A percentile compares a stretch with the other conserved stretches of the same genome.
Conservation (phyloP, 176 grass and related monocot genomes). For the Cenchrus americanus region DNA sequence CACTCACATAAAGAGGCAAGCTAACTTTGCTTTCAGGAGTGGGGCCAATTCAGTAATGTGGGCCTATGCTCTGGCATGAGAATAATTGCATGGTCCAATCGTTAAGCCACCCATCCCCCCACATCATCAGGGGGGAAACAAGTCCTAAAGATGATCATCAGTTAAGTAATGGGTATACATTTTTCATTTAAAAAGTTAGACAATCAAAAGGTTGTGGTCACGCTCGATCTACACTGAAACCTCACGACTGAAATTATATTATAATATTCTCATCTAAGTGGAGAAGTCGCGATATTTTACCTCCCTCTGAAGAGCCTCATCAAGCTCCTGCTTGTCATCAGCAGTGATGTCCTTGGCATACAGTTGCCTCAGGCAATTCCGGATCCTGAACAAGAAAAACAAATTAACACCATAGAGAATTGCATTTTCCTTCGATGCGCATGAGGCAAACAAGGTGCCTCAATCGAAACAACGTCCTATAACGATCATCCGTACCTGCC, state of each 20-base stretch:
- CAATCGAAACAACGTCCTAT: background rate
- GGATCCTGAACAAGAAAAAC: conserved; percentile 63
- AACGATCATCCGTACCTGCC: conserved; percentile 45
- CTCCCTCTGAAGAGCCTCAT: conserved; percentile 98
- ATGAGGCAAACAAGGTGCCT: background rate
- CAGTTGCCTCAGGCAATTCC: conserved; percentile 79
- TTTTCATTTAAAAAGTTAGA: background rate
- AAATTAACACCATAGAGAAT: conserved; percentile 25
- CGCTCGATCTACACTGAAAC: conserved; percentile 12
- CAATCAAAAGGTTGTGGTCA: conserved; percentile 9
- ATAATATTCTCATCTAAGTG: conserved; percentile 21
- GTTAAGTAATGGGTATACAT: background rate
- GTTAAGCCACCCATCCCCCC: background rate
- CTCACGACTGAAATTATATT: background rate
- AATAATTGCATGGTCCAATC: background rate
- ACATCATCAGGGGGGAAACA: background rate
- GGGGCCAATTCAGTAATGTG: conserved; percentile 1
- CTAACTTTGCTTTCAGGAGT: conserved; percentile 5
- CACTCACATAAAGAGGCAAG: background rate
- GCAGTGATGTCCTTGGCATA: conserved; percentile 90
- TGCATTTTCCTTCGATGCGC: conserved; percentile 14
- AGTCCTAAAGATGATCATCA: background rate
- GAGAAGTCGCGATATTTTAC: conserved; percentile 39
- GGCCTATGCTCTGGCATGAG: background rate
- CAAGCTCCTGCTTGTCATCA: conserved; percentile 96